Evolutionary conservation across 2,329 filamentous ascomycete genomes (phyloP).

Genomic region (Plenodomus biglobosus): DNA sequence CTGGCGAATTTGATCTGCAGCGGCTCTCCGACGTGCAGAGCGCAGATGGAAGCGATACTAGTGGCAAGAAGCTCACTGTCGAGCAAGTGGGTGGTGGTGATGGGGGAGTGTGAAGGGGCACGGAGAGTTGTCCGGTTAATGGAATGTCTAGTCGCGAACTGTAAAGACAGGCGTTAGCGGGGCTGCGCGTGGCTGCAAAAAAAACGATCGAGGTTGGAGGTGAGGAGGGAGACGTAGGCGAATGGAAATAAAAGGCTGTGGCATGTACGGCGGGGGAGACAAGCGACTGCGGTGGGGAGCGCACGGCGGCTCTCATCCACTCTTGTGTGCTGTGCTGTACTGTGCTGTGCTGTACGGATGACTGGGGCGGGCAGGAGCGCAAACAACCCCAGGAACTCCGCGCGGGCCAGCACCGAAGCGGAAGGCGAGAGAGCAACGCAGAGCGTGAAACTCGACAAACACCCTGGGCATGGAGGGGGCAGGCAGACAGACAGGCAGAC

Average conservation of each 20-base stretch:
- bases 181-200: neutral
- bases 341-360: neutral
- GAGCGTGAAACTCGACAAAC: conserved; percentile 6
- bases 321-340: neutral
- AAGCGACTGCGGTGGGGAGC: neutral
- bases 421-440: conserved; percentile 8
- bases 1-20: neutral
- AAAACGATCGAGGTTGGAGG: neutral
- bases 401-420: conserved; percentile 2
- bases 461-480: conserved; percentile 5
- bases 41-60: conserved; percentile 6
- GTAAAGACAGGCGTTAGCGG: conserved; percentile 18
- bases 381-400: conserved; percentile 3
- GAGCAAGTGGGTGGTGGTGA: conserved; percentile 7
- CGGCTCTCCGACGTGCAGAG: conserved; percentile 4
- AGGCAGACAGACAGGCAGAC: too few species aligned
- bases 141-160: conserved; percentile 12
- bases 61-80: conserved; percentile 7
- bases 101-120: conserved; percentile 9
- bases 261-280: neutral
- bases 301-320: conserved; percentile 1
- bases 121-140: conserved; percentile 10
- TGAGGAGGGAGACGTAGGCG: neutral
- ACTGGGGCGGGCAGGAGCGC: conserved; percentile 1
- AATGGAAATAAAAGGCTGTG: conserved; percentile 4